Evolutionary conservation across 2,329 filamentous ascomycete species (phyloP), one percentile per base, ranked within the genome.

Genomic region (Aspergillus texensis): DNA sequence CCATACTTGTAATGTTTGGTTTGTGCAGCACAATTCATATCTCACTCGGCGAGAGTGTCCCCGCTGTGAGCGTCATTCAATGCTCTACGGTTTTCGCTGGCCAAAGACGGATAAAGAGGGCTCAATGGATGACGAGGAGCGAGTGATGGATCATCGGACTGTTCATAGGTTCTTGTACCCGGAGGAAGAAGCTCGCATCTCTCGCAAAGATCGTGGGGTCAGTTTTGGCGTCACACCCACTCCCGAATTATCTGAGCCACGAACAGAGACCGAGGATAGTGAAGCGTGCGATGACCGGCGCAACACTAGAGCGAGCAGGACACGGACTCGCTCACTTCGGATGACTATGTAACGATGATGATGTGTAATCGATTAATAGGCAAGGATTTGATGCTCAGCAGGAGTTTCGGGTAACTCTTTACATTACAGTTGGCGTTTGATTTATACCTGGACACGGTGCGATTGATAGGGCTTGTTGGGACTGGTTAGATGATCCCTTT

Each of bases 31-130:
- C 46, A 91, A 98, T 67, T 93, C 92, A 0, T 97, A 96, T 76
- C 90, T 89, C 68, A 97, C 94, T 1, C 88, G 90, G 58, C 89
- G 91, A 56, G 90, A 92, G 19, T 99, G 95, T 75, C 94, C 93
- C 4, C 88, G 95, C 8, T 99, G 95, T 77, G 95, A 99, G 80
- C 88, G 95, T 0, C 95, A 99, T 74, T 96, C 92, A 19, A 98
- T 96, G 80, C 81, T 99, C 0, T 99, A 98, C 75, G 96, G 96
- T 0, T 97, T 91, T 74, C 84, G 91, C 62, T 99, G 95, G 95
- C 95, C 95, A 6, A 97, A 99, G 82, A 98, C 95, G 0, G 91
- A 97, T 64, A 90, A 85, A 65, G 88, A 90, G 30, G 92, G 92
- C 0, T 87, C 88, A 19, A 78, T 86, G 24, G 95, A 98, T 74